Percentiles rank a stretch among this genome's conserved stretches.
Evolutionary conservation across 2,329 filamentous ascomycete species (phyloP).

Genomic region (Nemania abortiva): DNA sequence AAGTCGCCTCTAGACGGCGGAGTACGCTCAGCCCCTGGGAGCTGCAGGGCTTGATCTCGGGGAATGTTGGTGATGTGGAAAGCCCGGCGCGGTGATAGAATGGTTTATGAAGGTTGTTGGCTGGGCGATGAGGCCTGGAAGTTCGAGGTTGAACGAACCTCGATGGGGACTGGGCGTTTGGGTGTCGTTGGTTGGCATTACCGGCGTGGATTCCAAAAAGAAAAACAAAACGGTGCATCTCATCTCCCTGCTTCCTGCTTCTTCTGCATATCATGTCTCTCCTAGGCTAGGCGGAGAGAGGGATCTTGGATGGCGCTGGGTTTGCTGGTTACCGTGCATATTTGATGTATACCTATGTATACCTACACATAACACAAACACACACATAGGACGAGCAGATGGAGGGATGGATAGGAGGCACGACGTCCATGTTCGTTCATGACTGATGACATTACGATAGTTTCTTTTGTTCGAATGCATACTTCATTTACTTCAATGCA

Average conservation of each 20-base stretch:
- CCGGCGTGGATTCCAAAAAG: neutral
- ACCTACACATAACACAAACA: neutral
- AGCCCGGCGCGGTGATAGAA: conserved; percentile 37
- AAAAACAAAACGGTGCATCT: neutral
- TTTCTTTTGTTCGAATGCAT: neutral
- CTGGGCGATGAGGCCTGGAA: neutral
- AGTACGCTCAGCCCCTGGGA: conserved; percentile 83
- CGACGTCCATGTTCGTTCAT: neutral
- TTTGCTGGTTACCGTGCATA: neutral
- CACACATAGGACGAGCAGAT: conserved; percentile 4
- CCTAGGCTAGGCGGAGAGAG: neutral
- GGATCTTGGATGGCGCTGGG: neutral
- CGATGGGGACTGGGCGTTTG: neutral
- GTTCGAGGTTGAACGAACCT: neutral
- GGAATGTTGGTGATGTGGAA: conserved; percentile 54
- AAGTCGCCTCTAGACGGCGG: conserved; percentile 71
- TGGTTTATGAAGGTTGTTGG: neutral
- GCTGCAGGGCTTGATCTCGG: conserved; percentile 74
- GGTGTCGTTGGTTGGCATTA: neutral
- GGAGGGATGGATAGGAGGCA: neutral
- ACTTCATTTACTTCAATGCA: neutral
- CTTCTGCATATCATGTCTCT: neutral
- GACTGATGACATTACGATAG: neutral
- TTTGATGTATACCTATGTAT: neutral
- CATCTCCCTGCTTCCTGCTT: neutral